Base-by-base conservation (phyloP, 768 basidiomycete genomes). In the Pisolithus orientalis region DNA sequence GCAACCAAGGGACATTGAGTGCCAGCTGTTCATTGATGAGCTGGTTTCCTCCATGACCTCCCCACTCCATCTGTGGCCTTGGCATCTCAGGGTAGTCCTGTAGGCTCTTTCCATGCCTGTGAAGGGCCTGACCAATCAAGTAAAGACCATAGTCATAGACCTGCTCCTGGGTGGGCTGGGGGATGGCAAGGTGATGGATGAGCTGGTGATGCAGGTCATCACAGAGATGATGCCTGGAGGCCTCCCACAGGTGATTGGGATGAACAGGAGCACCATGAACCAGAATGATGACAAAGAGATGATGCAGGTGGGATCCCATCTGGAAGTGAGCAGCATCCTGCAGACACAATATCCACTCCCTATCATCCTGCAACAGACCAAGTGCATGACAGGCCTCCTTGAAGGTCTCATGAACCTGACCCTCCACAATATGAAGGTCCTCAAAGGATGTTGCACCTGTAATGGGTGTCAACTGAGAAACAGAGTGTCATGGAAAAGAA, bases 311-410 rank as follows among this genome's bases (percentile, higher is more conserved):
- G 10, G 6, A 8, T 1, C 76, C 76, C 21, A 66, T 72, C 28
- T 68, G 62, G 58, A 79, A 75, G 0, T 48, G 28, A 13, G 61
- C 52, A 32, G 72, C 76, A 10, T 80, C 75, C 14, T 59, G 6
- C 0, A 80, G 52, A 57, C 77, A 79, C 6, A 56, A 52, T 0
- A 59, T 14, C 73, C 75, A 80, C 57, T 81, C 77, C n/a, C 59
- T 58, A 59, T 81, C 73, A 69, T 78, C 71, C 29, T 76, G 67
- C 6, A 80, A 62, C 0, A 80, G 66, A 2, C 76, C 76, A 6
- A 48, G 45, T 24, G 68, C 67, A 14, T 42, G 40, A 50, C 78
- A 80, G 2, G 76, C 76, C 1, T 67, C 70, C 32, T 65, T 60
- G 47, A 72, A 79, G 0, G 70, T 70, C 0, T 57, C 49, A 62